Conservation (phyloP, 768 basidiomycete genomes). For the Lepiota subincarnata region DNA sequence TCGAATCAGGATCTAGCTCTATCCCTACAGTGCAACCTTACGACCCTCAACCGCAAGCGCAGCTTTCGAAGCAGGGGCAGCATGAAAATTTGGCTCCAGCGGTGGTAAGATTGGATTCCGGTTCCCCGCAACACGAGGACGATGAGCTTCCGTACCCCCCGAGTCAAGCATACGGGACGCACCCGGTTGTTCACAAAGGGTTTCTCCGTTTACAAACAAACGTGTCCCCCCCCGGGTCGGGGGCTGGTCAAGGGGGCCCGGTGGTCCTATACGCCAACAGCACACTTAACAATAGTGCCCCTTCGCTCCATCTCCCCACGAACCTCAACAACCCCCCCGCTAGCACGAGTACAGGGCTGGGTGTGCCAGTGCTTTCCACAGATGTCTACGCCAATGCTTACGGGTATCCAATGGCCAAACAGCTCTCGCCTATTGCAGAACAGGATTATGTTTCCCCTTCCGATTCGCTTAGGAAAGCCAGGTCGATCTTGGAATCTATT, state of each 20-base stretch:
- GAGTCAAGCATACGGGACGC: not conserved
- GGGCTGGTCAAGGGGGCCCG: not conserved
- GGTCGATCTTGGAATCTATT: constrained; percentile 9
- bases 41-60: not conserved
- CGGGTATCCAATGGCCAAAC: constrained; percentile 34
- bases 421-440: constrained; percentile 65
- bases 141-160: not conserved
- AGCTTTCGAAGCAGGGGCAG: not conserved
- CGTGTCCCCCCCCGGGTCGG: not conserved
- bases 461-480: constrained; percentile 17
- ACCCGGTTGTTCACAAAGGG: not conserved
- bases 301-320: not conserved
- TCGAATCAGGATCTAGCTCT: not conserved
- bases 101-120: not conserved
- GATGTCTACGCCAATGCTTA: constrained; percentile 34
- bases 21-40: not conserved
- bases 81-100: not conserved
- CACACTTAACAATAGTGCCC: not conserved
- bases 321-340: constrained; percentile 14
- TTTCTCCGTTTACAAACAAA: constrained; percentile 3
- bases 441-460: constrained; percentile 55
- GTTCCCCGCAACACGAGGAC: constrained; percentile 1
- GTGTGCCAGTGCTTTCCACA: not conserved
- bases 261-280: not conserved
- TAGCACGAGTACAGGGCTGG: constrained; percentile 1